Evolutionary conservation across 768 basidiomycete species (phyloP), one percentile per base, ranked within the genome.

Genomic region (Postia placenta): DNA sequence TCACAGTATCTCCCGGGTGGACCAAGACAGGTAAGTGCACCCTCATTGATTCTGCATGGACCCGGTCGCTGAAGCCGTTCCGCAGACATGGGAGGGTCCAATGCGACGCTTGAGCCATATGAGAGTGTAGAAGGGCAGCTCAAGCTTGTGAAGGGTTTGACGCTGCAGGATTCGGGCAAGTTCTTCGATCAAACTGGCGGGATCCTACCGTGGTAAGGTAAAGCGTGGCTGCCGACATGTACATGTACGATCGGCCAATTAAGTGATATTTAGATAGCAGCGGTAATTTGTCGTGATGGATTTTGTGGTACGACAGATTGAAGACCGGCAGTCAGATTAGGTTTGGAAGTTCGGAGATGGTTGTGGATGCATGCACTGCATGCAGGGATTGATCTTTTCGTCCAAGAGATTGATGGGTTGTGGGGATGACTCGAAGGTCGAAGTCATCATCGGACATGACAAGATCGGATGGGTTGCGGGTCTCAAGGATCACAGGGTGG

Each of bases 401-500:
- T 40, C 6, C 15, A 33, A 33, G 30, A 15, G 15, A 15, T 33
- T 7, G 30, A 15, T 33, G 30, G 15, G 30, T 15, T 33, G 30
- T 15, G 30, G 30, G 9, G 30, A 33, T 33, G 15, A 33, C 30
- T 7, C 30, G 30, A 33, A 33, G 30, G 56, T 56, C 26, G 9
- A 28, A 25, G 9, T 37, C 22, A 23, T 27, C 39, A 19, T 15
- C 28, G 9, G 22, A 36, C 22, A 25, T n/a, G 24, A 52, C 54
- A 11, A 59, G 58, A 58, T 52, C 59, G 4, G 44, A n/a, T n/a
- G n/a, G n/a, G n/a, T n/a, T n/a, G n/a, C n/a, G n/a, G n/a, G n/a
- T n/a, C n/a, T n/a, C n/a, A n/a, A n/a, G n/a, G n/a, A n/a, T 61
- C 23, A 61, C 60, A 15, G 58, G 57, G 60, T 61, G 36, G 14